phyloP scores from a whole-genome alignment of 2,329 filamentous ascomycete genomes.

The Neopestalotiopsis sp. region DNA sequence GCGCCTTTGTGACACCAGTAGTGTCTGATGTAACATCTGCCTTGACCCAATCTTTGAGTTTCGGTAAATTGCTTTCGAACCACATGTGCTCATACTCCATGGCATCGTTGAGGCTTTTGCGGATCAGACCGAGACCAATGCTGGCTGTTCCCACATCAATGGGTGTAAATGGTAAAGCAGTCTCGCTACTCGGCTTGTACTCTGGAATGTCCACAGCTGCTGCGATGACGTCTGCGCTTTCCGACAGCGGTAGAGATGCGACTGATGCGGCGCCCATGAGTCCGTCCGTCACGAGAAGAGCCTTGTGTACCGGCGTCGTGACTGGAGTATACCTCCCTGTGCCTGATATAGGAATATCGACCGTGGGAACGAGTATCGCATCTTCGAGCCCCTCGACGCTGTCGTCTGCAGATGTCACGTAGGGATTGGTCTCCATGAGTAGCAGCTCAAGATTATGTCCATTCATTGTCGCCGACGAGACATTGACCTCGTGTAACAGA shows the following conservation, averaged over 20 bases:
- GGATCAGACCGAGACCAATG: conserved; percentile 69
- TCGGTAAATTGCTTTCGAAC: conserved; percentile 73
- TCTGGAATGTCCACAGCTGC: conserved; percentile 64
- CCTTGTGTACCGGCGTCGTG: conserved; percentile 83
- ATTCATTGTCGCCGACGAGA: conserved; percentile 68
- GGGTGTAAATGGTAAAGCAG: conserved; percentile 52
- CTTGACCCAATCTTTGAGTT: conserved; percentile 70
- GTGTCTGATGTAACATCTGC: conserved; percentile 45
- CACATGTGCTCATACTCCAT: conserved; percentile 76
- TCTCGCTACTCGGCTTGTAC: conserved; percentile 42
- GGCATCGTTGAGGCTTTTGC: conserved; percentile 72
- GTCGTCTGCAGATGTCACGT: conserved; percentile 49
- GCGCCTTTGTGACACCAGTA: conserved; percentile 63
- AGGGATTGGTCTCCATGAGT: conserved; percentile 56
- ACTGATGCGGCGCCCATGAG: conserved; percentile 69
- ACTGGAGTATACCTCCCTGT: conserved; percentile 70
- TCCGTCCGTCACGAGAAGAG: conserved; percentile 76
- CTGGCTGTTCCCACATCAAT: conserved; percentile 70
- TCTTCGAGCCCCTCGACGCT: conserved; percentile 59
- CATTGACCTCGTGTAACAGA: conserved; percentile 62
- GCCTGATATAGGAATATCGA: conserved; percentile 71
- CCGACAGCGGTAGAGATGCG: conserved; percentile 46
- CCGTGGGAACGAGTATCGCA: conserved; percentile 74
- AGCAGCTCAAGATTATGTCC: conserved; percentile 69
- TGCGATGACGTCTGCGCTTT: conserved; percentile 49